Evolutionary conservation across 2,329 filamentous ascomycete genomes (phyloP), one percentile per base, ranked within the genome.

Genomic region (Proliferodiscus dingleyae): DNA sequence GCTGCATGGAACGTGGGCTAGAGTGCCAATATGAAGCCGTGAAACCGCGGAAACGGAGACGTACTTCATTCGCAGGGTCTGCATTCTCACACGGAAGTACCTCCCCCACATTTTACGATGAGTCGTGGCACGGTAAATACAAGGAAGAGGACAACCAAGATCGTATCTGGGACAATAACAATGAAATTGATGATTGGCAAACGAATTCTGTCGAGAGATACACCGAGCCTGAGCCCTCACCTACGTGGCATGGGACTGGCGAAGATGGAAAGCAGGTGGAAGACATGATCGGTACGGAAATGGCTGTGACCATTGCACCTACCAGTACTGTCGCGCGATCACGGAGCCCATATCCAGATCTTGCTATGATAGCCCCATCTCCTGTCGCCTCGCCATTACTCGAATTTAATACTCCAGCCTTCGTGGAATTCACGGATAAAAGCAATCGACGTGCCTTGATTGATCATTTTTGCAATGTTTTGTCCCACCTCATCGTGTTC

Each of bases 401-500:
- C 8, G 76, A 78, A 30, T 78, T 81, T 49, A 66, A 65, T 46
- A 58, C 70, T 7, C 78, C 78, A 1, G 65, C 66, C 1, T 82
- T 80, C 55, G 68, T 70, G 37, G 78, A 83, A 47, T 81, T 81
- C 56, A 75, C 77, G 2, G 68, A 71, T 9, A 71, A 69, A 11
- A 70, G 68, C 21, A 76, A 77, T 52, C 71, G 78, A 4, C 72
- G 80, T 8, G 71, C 70, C 2, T 65, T 83, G 19, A 68, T 83
- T 10, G 75, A 79, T 51, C 78, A 83, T 63, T 83, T 83, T 54
- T 79, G 77, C 66, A 81, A 80, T 51, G 74, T 80, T 10, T 61
- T 83, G 16, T 81, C 78, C 0, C 80, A 81, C 60, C 67, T 82
- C n/a, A 80, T 83, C 34, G 80, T 83, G 16, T 77, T 83, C 53